A percentile compares a stretch with the other conserved stretches of the same genome.
phyloP scores from a whole-genome alignment of 345 rosid genomes.

The Lepidium aucheri region DNA sequence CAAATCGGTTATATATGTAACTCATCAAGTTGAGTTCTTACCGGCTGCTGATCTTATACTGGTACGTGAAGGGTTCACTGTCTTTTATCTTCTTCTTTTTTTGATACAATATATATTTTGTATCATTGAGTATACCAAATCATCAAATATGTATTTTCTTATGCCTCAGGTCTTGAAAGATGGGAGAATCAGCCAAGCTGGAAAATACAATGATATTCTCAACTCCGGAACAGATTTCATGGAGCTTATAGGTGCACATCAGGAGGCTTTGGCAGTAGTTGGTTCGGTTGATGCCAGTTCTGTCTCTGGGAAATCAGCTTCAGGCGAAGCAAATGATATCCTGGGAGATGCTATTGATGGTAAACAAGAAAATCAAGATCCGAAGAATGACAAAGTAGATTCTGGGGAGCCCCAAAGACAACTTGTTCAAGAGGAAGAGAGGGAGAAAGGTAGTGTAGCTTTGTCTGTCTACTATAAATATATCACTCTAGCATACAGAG shows the following conservation, averaged over 20 bases:
- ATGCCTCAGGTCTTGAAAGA: slow-evolving; percentile 64
- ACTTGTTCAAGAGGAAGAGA: slow-evolving; percentile 74
- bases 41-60: slow-evolving; percentile 67
- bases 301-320: slow-evolving; percentile 19
- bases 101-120: not conserved
- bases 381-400: slow-evolving; percentile 32
- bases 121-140: not conserved
- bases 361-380: slow-evolving; percentile 27
- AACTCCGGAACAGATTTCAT: slow-evolving; percentile 58
- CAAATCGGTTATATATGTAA: slow-evolving; percentile 68
- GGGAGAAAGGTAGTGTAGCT: slow-evolving; percentile 72
- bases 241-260: slow-evolving; percentile 74
- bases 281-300: slow-evolving; percentile 35
- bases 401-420: slow-evolving; percentile 40
- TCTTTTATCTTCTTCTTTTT: not conserved
- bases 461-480: slow-evolving; percentile 58
- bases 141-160: not conserved
- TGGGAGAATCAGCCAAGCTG: slow-evolving; percentile 69
- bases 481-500: slow-evolving; percentile 58
- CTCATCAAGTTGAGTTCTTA: slow-evolving; percentile 84
- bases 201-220: slow-evolving; percentile 59
- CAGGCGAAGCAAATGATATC: slow-evolving; percentile 17
- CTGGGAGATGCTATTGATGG: slow-evolving; percentile 4
- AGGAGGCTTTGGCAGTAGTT: slow-evolving; percentile 50
- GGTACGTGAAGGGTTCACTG: slow-evolving; percentile 33